phyloP scores from a whole-genome alignment of 257 asterid genomes.

The Solanum pennellii region DNA sequence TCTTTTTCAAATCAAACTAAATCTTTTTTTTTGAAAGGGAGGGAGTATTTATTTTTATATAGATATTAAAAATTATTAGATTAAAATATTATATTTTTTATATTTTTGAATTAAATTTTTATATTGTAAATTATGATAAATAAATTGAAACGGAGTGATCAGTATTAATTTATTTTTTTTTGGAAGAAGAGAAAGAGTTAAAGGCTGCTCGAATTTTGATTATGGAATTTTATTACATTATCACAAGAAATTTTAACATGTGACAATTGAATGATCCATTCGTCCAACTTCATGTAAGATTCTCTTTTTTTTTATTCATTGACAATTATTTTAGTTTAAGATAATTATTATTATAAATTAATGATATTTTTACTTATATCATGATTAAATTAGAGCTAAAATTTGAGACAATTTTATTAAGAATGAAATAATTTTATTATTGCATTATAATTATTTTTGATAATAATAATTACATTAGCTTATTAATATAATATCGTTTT shows the following conservation, averaged over 20 bases:
- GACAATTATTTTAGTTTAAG: neutral
- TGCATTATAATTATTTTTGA: accelerated
- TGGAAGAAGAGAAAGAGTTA: neutral
- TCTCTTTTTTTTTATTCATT: neutral
- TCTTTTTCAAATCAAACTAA: accelerated
- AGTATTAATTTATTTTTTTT: neutral
- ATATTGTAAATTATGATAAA: too few relatives aligned
- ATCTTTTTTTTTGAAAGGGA: accelerated
- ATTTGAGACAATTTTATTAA: accelerated
- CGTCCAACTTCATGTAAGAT: neutral
- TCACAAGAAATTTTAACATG: neutral
- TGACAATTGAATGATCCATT: neutral
- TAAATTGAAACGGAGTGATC: too few relatives aligned
- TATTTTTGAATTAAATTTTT: too few relatives aligned
- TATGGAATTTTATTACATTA: neutral
- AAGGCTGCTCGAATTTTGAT: neutral
- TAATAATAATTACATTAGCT: neutral
- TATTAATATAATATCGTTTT: neutral
- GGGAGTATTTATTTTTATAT: too few relatives aligned
- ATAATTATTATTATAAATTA: neutral
- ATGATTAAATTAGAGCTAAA: accelerated
- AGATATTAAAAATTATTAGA: too few relatives aligned
- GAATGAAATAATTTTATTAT: accelerated
- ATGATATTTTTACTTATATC: neutral
- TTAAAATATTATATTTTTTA: too few relatives aligned